A percentile compares a stretch with the other conserved stretches of the same genome.
Conservation (phyloP, 1,284 basidiomycete genomes). For the Porodaedalea pini region DNA sequence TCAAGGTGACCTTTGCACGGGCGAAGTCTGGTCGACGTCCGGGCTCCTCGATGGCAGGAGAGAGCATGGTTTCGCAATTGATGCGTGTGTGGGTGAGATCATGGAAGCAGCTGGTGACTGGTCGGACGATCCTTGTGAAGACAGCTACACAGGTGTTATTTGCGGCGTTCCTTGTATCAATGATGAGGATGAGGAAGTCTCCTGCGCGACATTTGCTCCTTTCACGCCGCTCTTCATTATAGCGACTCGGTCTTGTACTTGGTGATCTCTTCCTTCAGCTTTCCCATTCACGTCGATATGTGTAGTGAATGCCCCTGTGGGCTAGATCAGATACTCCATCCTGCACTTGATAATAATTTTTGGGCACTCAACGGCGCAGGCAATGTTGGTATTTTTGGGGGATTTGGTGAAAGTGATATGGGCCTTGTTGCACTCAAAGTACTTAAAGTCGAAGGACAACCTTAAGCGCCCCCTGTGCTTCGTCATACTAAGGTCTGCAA, state of each 20-base stretch:
- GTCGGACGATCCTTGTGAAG: conserved; percentile 22
- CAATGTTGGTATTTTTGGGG: too few species aligned
- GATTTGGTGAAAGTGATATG: too few species aligned
- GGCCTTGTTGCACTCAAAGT: too few species aligned
- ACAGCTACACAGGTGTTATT: conserved; percentile 24
- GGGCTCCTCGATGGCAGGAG: not conserved
- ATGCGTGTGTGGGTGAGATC: conserved; percentile 17
- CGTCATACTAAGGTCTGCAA: too few species aligned
- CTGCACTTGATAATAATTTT: too few species aligned
- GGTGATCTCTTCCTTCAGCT: not conserved
- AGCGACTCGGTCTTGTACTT: not conserved
- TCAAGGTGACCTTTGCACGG: conserved; percentile 22
- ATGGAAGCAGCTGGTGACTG: conserved; percentile 24
- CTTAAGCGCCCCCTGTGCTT: too few species aligned
- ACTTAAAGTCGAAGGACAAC: too few species aligned
- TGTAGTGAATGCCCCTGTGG: too few species aligned
- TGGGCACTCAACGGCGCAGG: too few species aligned
- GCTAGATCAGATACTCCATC: too few species aligned
- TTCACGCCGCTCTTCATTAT: not conserved
- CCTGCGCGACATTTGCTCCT: conserved; percentile 4
- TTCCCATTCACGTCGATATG: too few species aligned
- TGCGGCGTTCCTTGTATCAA: conserved; percentile 23
- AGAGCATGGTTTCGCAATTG: not conserved
- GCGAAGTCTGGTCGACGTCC: not conserved
- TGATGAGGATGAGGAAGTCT: conserved; percentile 22